Conservation (phyloP, 306 rosid species). For the Quercus mongolica region DNA sequence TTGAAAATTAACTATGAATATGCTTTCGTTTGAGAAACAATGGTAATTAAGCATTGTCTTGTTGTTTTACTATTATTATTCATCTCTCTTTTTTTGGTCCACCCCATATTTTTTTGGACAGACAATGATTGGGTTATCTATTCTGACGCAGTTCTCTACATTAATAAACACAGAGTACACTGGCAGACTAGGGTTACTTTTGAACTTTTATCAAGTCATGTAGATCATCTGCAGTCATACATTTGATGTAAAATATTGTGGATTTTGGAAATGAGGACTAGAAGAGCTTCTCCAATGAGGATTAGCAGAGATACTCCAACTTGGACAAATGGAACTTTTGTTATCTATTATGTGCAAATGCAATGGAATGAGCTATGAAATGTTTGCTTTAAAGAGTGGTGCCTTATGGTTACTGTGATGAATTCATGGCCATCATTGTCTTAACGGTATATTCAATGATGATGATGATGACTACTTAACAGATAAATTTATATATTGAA, state of each 20-base stretch:
- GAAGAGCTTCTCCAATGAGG: neutral
- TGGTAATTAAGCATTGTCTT: slow-evolving; percentile 33
- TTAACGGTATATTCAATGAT: neutral
- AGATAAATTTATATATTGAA: neutral
- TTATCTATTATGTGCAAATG: too few relatives aligned
- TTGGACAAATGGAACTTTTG: too few relatives aligned
- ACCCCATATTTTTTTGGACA: neutral
- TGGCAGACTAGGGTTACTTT: too few relatives aligned
- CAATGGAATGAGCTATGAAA: neutral
- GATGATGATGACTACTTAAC: neutral
- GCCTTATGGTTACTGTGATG: neutral
- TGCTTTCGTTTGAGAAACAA: slow-evolving; percentile 93
- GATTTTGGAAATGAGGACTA: neutral
- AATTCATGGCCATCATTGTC: neutral
- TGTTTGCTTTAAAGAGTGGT: neutral
- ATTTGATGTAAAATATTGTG: neutral
- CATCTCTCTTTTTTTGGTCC: neutral
- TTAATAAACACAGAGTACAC: too few relatives aligned
- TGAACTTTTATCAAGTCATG: too few relatives aligned
- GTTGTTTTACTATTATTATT: neutral
- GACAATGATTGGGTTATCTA: neutral
- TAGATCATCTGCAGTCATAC: too few relatives aligned
- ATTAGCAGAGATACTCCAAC: too few relatives aligned
- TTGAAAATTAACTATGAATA: slow-evolving; percentile 91
- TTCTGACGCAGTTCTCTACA: too few relatives aligned